Conservation (phyloP, 2,329 filamentous ascomycete genomes). For the Onygenales sp. region DNA sequence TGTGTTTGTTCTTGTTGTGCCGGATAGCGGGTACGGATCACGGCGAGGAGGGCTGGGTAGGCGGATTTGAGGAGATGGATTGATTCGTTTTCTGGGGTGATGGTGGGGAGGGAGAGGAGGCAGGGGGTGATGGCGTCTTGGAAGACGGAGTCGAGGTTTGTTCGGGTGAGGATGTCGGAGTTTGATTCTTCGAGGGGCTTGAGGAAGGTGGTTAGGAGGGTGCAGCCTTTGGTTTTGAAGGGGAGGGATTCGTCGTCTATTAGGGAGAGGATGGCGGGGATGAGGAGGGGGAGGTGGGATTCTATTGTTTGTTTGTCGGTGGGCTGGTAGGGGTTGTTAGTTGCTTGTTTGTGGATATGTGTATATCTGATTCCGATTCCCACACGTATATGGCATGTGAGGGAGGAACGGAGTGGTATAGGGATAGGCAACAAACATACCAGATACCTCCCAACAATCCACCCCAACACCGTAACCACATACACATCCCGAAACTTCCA, state of each 20-base stretch:
- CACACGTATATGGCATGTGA: conserved; percentile 3
- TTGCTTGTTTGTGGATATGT: neutral
- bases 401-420: neutral
- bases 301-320: conserved; percentile 25
- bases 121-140: conserved; percentile 46
- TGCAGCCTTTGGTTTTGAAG: conserved; percentile 31
- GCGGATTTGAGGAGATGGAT: conserved; percentile 52
- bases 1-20: conserved; percentile 8
- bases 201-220: conserved; percentile 26
- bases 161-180: conserved; percentile 32
- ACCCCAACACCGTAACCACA: conserved; percentile 24
- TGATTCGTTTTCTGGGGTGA: conserved; percentile 67
- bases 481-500: conserved; percentile 30
- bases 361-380: conserved; percentile 7
- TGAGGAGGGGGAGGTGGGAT: conserved; percentile 34
- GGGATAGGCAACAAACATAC: conserved; percentile 14
- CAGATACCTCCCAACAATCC: conserved; percentile 27
- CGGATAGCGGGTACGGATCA: conserved; percentile 39
- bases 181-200: conserved; percentile 23
- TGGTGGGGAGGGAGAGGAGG: conserved; percentile 64
- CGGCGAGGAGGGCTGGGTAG: conserved; percentile 55
- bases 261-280: conserved; percentile 33
- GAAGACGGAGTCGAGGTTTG: conserved; percentile 37
- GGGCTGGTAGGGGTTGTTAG: conserved; percentile 11
- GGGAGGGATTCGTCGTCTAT: conserved; percentile 32